Evolutionary conservation across 129 eudicot species (phyloP).

Genomic region (Artemisia tridentata): DNA sequence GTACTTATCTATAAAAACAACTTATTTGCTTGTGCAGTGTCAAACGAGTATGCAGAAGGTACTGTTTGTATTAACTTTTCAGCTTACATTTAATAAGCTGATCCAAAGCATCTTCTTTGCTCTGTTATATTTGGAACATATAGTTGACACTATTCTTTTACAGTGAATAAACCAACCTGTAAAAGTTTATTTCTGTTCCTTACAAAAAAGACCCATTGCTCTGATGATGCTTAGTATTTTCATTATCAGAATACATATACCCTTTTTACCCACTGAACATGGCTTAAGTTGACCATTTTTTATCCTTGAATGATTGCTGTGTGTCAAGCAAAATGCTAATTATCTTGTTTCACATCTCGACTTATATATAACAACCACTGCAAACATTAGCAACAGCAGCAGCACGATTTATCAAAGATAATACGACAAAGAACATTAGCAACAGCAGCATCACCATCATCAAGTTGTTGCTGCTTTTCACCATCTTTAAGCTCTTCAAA

Average conservation of each 20-base stretch:
- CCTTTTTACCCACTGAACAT: not conserved
- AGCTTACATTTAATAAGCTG: too few relatives aligned
- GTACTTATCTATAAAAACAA: too few relatives aligned
- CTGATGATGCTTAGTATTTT: not conserved
- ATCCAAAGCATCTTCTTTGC: not conserved
- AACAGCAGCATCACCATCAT: too few relatives aligned
- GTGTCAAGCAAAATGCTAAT: conserved; percentile 11
- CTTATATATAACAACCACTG: not conserved
- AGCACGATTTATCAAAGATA: not conserved
- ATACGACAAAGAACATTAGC: conserved; percentile 5
- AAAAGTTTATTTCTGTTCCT: not conserved
- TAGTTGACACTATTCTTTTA: conserved; percentile 9
- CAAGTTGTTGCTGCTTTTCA: too few relatives aligned
- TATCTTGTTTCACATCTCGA: conserved; percentile 14
- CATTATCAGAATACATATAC: not conserved
- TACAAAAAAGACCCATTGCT: not conserved
- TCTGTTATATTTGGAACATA: not conserved
- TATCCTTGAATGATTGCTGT: too few relatives aligned
- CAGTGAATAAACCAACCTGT: not conserved
- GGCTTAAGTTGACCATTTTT: not conserved
- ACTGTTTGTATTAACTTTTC: too few relatives aligned
- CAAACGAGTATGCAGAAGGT: too few relatives aligned
- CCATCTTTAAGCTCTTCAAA: too few relatives aligned
- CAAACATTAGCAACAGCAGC: conserved; percentile 5
- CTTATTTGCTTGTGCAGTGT: too few relatives aligned